These are phyloP conservation scores for Solanum sejunctum DNA, from an alignment of 257 asterid species.

Conservation along the genomic window DNA sequence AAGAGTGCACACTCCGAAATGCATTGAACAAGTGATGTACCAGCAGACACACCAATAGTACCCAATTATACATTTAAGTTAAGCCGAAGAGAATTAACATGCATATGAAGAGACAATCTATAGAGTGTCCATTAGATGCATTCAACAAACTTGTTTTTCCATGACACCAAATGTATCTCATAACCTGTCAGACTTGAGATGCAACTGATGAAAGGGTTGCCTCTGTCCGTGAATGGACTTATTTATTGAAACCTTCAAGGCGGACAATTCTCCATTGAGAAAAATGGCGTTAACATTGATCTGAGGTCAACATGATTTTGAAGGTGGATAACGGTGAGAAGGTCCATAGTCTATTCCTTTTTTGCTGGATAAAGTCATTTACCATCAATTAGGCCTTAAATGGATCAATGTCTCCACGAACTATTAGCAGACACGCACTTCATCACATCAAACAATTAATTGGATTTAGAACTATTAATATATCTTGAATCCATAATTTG, in stretches of 20 bases:
- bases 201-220: neutral
- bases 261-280: neutral
- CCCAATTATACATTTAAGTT: neutral
- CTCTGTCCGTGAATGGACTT: neutral
- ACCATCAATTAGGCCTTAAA: neutral
- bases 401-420: neutral
- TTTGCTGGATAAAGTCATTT: neutral
- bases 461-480: neutral
- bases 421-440: neutral
- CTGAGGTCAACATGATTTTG: neutral
- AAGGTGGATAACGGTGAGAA: neutral
- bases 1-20: neutral
- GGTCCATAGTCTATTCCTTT: neutral
- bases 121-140: neutral
- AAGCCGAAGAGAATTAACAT: neutral
- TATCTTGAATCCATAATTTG: neutral
- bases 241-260: neutral
- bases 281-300: neutral
- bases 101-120: neutral
- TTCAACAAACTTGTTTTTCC: neutral
- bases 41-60: neutral
- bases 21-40: neutral
- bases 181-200: neutral
- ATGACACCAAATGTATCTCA: neutral
- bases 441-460: neutral